phyloP scores from a whole-genome alignment of 768 basidiomycete species.

The Sporobolomyces phaffii region DNA sequence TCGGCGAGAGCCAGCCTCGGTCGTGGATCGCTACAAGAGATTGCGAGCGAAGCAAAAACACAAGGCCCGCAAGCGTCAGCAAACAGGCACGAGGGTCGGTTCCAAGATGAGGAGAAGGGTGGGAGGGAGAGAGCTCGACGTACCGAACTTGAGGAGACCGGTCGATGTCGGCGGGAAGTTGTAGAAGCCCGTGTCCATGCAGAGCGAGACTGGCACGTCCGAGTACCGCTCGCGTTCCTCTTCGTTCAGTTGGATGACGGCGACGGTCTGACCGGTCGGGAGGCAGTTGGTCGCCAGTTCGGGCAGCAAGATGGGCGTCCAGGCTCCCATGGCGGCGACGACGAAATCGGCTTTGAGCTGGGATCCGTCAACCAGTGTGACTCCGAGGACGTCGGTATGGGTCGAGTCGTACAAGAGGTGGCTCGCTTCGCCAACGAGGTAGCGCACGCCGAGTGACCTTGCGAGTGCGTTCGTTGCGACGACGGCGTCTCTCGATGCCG shows the following conservation, averaged over 20 bases:
- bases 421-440: constrained; percentile 57
- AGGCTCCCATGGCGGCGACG: constrained; percentile 69
- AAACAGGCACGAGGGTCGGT: too few species aligned
- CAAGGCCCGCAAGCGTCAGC: too few species aligned
- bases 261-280: constrained; percentile 59
- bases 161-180: constrained; percentile 11
- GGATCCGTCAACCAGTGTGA: constrained; percentile 58
- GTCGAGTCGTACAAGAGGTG: constrained; percentile 49
- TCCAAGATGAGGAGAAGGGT: neutral
- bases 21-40: constrained; percentile 58
- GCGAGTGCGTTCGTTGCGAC: constrained; percentile 5
- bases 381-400: constrained; percentile 51
- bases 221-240: constrained; percentile 23
- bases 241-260: constrained; percentile 28
- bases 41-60: too few species aligned
- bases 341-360: constrained; percentile 55
- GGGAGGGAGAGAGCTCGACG: neutral
- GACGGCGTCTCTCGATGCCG: constrained; percentile 33
- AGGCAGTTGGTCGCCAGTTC: constrained; percentile 54
- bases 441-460: constrained; percentile 53
- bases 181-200: constrained; percentile 36
- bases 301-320: constrained; percentile 72
- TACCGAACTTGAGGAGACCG: constrained; percentile 59
- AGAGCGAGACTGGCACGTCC: constrained; percentile 27
- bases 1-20: constrained; percentile 59